Evolutionary conservation across 164 flowering plant genomes (phyloP).

Genomic region (Tetrastigma voinierianum): DNA sequence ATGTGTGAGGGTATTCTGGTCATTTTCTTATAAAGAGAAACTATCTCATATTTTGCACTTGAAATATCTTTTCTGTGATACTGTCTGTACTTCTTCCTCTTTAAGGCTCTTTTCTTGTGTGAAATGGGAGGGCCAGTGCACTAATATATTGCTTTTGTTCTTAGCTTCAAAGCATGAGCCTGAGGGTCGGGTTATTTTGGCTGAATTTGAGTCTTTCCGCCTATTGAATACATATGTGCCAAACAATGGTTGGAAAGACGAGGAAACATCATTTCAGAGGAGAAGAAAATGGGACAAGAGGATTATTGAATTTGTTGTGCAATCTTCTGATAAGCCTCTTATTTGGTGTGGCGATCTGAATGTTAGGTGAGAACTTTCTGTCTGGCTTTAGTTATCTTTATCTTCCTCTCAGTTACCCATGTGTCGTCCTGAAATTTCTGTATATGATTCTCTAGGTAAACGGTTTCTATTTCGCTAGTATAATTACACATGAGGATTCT

Average conservation of each 20-base stretch:
- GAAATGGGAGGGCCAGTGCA: neutral
- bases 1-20: neutral
- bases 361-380: conserved; percentile 60
- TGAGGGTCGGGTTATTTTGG: conserved; percentile 92
- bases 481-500: no score
- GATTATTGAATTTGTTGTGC: conserved; percentile 71
- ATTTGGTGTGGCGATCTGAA: conserved; percentile 99
- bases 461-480: no score
- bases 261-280: conserved; percentile 80
- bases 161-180: conserved; percentile 81
- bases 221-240: conserved; percentile 86
- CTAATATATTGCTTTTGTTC: conserved; percentile 13
- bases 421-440: neutral
- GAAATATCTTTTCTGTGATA: neutral
- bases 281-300: conserved; percentile 98
- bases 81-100: neutral
- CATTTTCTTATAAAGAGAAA: neutral
- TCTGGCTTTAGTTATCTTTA: neutral
- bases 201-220: conserved; percentile 83
- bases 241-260: conserved; percentile 99
- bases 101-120: neutral
- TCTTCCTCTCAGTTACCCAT: neutral
- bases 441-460: no score
- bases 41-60: neutral
- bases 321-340: conserved; percentile 73